A percentile compares a stretch with the other conserved stretches of the same genome.
Conservation (phyloP, 2,329 filamentous ascomycete genomes). For the Thermomyces lanuginosus region DNA sequence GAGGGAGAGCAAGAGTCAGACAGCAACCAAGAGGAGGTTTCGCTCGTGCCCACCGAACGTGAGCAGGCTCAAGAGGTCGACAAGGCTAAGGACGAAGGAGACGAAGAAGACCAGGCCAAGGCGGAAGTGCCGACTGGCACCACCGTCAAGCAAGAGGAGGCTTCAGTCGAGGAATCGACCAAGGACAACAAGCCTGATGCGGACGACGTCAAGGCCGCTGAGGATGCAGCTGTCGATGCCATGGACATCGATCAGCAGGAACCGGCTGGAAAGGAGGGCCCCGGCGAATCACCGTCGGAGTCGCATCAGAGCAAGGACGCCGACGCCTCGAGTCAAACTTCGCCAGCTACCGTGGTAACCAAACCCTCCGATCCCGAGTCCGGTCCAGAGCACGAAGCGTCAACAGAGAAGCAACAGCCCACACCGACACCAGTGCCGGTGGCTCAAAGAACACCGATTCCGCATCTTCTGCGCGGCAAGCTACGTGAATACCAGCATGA, state of each 20-base stretch:
- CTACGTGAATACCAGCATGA: constrained; percentile 92
- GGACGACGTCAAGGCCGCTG: constrained; percentile 3
- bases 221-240: constrained; percentile 20
- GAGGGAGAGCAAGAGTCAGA: too few relatives aligned
- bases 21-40: too few relatives aligned
- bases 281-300: constrained; percentile 10
- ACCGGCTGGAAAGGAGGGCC: constrained; percentile 1
- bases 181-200: background rate
- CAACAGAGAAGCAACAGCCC: constrained; percentile 20
- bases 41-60: too few relatives aligned
- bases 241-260: constrained; percentile 1
- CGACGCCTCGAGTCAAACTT: constrained; percentile 25
- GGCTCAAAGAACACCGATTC: constrained; percentile 51
- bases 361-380: constrained; percentile 31
- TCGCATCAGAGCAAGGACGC: constrained; percentile 14
- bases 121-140: too few relatives aligned
- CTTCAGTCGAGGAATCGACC: constrained; percentile 8
- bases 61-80: too few relatives aligned
- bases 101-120: constrained; percentile 24
- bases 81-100: constrained; percentile 9
- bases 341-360: constrained; percentile 27
- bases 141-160: constrained; percentile 12
- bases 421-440: constrained; percentile 25
- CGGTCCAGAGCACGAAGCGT: constrained; percentile 24
- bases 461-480: constrained; percentile 69